Conservation (phyloP, 2,329 filamentous ascomycete genomes). For the Cytospora paraplurivora region DNA sequence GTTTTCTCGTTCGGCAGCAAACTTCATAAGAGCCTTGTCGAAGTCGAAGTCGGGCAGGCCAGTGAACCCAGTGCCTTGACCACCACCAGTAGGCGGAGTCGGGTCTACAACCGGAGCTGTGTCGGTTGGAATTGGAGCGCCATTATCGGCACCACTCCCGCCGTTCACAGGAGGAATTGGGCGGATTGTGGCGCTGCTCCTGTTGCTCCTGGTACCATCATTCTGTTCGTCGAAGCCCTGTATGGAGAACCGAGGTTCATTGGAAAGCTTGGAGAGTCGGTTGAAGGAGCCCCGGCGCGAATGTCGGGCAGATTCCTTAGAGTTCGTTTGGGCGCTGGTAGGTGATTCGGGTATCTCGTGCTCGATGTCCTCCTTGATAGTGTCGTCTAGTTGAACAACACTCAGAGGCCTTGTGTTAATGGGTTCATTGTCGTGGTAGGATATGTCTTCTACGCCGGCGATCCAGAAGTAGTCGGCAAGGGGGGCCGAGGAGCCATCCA, state of each 20-base stretch:
- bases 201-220: slow-evolving; percentile 63
- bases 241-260: slow-evolving; percentile 55
- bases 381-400: slow-evolving; percentile 53
- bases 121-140: slow-evolving; percentile 28
- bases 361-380: slow-evolving; percentile 66
- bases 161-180: slow-evolving; percentile 38
- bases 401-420: slow-evolving; percentile 37
- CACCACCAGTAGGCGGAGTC: slow-evolving; percentile 20
- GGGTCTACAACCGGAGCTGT: slow-evolving; percentile 3
- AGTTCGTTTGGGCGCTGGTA: slow-evolving; percentile 30
- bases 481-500: slow-evolving; percentile 64
- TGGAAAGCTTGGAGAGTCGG: slow-evolving; percentile 55
- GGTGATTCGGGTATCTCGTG: slow-evolving; percentile 46
- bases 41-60: slow-evolving; percentile 77
- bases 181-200: slow-evolving; percentile 67
- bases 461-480: slow-evolving; percentile 79
- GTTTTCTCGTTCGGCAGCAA: slow-evolving; percentile 89
- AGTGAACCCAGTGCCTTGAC: slow-evolving; percentile 40
- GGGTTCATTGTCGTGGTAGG: slow-evolving; percentile 57
- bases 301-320: slow-evolving; percentile 52
- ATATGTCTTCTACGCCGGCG: slow-evolving; percentile 68
- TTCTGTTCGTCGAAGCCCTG: slow-evolving; percentile 56
- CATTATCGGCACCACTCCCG: slow-evolving; percentile 32
- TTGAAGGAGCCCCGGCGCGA: slow-evolving; percentile 64
- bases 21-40: slow-evolving; percentile 89